phyloP scores from a whole-genome alignment of 768 basidiomycete genomes.

The Collybia nuda region DNA sequence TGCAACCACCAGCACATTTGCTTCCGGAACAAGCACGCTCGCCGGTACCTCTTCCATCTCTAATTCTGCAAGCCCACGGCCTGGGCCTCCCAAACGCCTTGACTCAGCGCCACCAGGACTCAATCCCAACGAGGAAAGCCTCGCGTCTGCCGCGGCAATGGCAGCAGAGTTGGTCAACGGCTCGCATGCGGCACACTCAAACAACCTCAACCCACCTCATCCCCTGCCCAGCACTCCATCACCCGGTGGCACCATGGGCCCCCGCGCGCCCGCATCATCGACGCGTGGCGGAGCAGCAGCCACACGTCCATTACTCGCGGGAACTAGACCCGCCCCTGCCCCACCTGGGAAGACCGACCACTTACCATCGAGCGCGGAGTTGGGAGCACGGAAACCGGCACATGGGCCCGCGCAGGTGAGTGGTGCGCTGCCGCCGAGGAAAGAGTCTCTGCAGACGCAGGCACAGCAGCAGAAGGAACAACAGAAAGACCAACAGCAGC shows the following conservation, averaged over 20 bases:
- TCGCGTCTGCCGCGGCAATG: slow-evolving; percentile 48
- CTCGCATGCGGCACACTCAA: slow-evolving; percentile 32
- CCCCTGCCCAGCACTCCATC: slow-evolving; percentile 5
- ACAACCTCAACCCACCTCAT: not conserved
- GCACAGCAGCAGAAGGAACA: slow-evolving; percentile 35
- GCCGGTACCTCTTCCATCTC: too few relatives aligned
- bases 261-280: slow-evolving; percentile 38
- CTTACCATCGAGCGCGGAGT: slow-evolving; percentile 63
- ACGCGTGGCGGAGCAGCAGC: slow-evolving; percentile 54
- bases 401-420: slow-evolving; percentile 42
- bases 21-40: slow-evolving; percentile 12
- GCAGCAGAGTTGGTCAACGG: slow-evolving; percentile 67
- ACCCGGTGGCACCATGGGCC: slow-evolving; percentile 3
- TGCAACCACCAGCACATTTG: slow-evolving; percentile 16
- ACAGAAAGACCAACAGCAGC: slow-evolving; percentile 26
- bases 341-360: slow-evolving; percentile 37
- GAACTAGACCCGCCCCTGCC: slow-evolving; percentile 48
- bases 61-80: not conserved
- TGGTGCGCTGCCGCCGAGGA: slow-evolving; percentile 36
- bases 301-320: slow-evolving; percentile 61
- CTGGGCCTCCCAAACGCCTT: slow-evolving; percentile 30
- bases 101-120: slow-evolving; percentile 42
- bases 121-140: slow-evolving; percentile 41
- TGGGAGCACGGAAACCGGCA: slow-evolving; percentile 62
- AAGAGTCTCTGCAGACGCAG: slow-evolving; percentile 44